phyloP scores from a whole-genome alignment of 1,139 yeast species.

The Yamadazyma conglobata region DNA sequence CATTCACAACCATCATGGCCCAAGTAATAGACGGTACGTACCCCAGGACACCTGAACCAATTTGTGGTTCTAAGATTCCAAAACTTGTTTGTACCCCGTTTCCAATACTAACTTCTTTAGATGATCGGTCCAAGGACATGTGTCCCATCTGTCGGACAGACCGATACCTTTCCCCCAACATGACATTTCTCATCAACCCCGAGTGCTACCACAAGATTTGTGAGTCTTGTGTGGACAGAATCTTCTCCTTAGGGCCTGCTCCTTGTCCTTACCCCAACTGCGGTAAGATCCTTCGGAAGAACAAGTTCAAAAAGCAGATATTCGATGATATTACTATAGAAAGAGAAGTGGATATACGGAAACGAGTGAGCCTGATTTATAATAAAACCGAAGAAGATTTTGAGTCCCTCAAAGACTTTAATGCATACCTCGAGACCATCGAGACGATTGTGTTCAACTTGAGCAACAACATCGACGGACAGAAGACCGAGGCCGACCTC shows the following conservation, averaged over 20 bases:
- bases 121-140: slow-evolving; percentile 61
- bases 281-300: slow-evolving; percentile 80
- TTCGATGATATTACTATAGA: slow-evolving; percentile 90
- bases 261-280: slow-evolving; percentile 95
- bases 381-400: slow-evolving; percentile 83
- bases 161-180: slow-evolving; percentile 87
- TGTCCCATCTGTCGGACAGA: slow-evolving; percentile 98
- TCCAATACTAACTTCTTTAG: slow-evolving; percentile 14
- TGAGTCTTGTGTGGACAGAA: slow-evolving; percentile 93
- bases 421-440: slow-evolving; percentile 75
- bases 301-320: slow-evolving; percentile 84
- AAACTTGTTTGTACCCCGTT: not conserved
- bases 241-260: slow-evolving; percentile 91
- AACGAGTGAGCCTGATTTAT: slow-evolving; percentile 70
- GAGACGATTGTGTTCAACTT: slow-evolving; percentile 80
- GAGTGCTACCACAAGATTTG: slow-evolving; percentile 98
- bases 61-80: no score
- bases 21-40: slow-evolving; percentile 4
- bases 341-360: slow-evolving; percentile 86
- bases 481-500: slow-evolving; percentile 66
- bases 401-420: slow-evolving; percentile 52
- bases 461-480: slow-evolving; percentile 66
- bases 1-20: slow-evolving; percentile 1
- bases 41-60: not conserved
- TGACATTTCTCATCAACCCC: slow-evolving; percentile 88